Evolutionary conservation across 1,284 basidiomycete genomes (phyloP).

Genomic region (Afroboletus lepidellus): DNA sequence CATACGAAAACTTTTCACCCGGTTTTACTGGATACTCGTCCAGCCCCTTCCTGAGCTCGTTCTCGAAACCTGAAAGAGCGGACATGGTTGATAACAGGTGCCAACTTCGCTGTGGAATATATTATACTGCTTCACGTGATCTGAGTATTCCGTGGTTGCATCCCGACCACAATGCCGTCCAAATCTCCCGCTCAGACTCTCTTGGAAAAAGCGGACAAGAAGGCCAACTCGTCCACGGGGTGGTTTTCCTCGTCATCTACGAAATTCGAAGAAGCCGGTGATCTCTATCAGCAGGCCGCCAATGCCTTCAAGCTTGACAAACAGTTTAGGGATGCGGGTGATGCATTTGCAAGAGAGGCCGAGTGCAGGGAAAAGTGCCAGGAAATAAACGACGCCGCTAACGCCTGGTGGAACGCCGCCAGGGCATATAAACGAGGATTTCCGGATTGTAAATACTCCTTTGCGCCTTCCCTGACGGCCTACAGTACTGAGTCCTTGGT

Average conservation of each 20-base stretch:
- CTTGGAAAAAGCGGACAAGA: slow-evolving; percentile 90
- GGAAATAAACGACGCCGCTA: slow-evolving; percentile 90
- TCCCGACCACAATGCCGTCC: slow-evolving; percentile 42
- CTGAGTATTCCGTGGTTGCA: no score
- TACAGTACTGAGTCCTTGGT: slow-evolving; percentile 16
- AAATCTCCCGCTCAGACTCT: slow-evolving; percentile 55
- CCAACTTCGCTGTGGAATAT: neutral
- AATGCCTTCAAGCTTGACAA: slow-evolving; percentile 96
- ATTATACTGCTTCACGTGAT: no score
- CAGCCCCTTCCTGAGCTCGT: slow-evolving; percentile 44
- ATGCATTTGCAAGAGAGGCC: slow-evolving; percentile 85
- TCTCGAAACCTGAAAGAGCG: slow-evolving; percentile 32
- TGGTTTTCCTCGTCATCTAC: slow-evolving; percentile 84
- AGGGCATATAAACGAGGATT: slow-evolving; percentile 90
- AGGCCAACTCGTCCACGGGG: slow-evolving; percentile 75
- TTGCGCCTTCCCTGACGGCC: slow-evolving; percentile 1
- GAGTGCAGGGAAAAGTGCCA: slow-evolving; percentile 87
- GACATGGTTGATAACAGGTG: slow-evolving; percentile 37
- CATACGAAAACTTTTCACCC: slow-evolving; percentile 76
- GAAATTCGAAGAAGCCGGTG: slow-evolving; percentile 92
- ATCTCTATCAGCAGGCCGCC: slow-evolving; percentile 91
- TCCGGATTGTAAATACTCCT: slow-evolving; percentile 61
- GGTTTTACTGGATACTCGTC: slow-evolving; percentile 65
- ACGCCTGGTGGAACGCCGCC: slow-evolving; percentile 95
- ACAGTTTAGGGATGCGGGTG: slow-evolving; percentile 86